Conservation (phyloP, 1,139 yeast species). For the Eremothecium cymbalariae region DNA sequence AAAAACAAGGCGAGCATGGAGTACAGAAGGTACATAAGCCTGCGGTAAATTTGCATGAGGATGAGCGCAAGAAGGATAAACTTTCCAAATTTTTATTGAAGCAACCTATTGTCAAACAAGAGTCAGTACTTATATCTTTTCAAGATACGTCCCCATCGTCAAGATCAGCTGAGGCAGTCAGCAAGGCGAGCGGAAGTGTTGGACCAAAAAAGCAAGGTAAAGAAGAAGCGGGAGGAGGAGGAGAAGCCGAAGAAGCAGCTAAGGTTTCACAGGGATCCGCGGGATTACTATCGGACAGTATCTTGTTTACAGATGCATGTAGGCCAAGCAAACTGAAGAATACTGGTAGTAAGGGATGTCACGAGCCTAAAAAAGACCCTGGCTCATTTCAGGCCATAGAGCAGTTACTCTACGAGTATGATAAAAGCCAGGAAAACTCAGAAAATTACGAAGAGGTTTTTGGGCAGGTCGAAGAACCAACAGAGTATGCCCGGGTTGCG, state of each 20-base stretch:
- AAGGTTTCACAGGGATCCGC: no score
- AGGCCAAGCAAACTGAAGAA: not conserved
- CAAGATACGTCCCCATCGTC: not conserved
- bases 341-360: not conserved
- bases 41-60: not conserved
- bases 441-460: slow-evolving; percentile 12
- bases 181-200: no score
- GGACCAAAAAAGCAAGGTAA: no score
- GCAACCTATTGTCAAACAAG: not conserved
- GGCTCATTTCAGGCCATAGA: slow-evolving; percentile 9
- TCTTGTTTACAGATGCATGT: not conserved
- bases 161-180: no score
- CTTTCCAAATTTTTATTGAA: slow-evolving; percentile 5
- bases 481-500: slow-evolving; percentile 27
- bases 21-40: not conserved
- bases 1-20: not conserved
- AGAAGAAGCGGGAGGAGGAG: no score
- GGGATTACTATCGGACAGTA: not conserved
- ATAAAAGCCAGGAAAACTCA: slow-evolving; percentile 4
- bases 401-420: slow-evolving; percentile 7
- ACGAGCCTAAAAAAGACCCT: slow-evolving; percentile 9
- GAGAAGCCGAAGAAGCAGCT: no score
- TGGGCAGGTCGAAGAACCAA: slow-evolving; percentile 13
- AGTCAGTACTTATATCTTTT: not conserved
- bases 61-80: slow-evolving; percentile 1